A percentile compares a stretch with the other conserved stretches of the same genome.
Evolutionary conservation across 192 early-diverging fungal species (phyloP).

Genomic region (Glomus cerebriforme): DNA sequence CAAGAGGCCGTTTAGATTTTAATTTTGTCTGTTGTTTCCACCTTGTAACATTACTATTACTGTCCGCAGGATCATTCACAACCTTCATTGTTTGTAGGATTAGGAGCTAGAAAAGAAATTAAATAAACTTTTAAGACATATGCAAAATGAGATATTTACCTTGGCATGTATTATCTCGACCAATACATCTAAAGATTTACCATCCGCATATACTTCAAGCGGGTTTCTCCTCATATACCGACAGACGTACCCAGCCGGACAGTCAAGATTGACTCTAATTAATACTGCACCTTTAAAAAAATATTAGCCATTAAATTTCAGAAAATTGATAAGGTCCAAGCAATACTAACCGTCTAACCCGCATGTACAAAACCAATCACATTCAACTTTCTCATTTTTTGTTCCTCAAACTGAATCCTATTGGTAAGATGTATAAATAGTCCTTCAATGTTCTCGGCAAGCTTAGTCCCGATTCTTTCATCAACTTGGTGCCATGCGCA

Average conservation of each 20-base stretch:
- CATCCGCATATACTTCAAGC: constrained; percentile 19
- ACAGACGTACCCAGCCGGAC: constrained; percentile 10
- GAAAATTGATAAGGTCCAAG: not conserved
- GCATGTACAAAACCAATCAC: too few species aligned
- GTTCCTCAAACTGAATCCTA: too few species aligned
- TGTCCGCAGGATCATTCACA: constrained; percentile 17
- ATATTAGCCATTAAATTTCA: not conserved
- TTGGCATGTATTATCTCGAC: constrained; percentile 35
- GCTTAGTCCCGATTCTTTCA: too few species aligned
- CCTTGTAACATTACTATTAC: constrained; percentile 22
- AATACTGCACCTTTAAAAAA: constrained; percentile 8
- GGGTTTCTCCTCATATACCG: constrained; percentile 20
- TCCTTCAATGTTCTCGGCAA: too few species aligned
- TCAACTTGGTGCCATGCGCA: too few species aligned
- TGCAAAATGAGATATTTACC: constrained; percentile 25
- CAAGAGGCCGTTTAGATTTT: constrained; percentile 1
- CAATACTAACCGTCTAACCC: not conserved
- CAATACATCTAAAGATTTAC: constrained; percentile 6
- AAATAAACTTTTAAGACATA: constrained; percentile 20
- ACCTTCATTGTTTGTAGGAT: constrained; percentile 34
- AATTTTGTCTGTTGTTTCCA: constrained; percentile 29
- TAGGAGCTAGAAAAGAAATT: constrained; percentile 27
- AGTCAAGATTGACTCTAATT: constrained; percentile 23
- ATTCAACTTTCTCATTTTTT: too few species aligned
- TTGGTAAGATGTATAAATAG: too few species aligned